Evolutionary conservation across 2,329 filamentous ascomycete genomes (phyloP).

Genomic region (Pseudogymnoascus sp.): DNA sequence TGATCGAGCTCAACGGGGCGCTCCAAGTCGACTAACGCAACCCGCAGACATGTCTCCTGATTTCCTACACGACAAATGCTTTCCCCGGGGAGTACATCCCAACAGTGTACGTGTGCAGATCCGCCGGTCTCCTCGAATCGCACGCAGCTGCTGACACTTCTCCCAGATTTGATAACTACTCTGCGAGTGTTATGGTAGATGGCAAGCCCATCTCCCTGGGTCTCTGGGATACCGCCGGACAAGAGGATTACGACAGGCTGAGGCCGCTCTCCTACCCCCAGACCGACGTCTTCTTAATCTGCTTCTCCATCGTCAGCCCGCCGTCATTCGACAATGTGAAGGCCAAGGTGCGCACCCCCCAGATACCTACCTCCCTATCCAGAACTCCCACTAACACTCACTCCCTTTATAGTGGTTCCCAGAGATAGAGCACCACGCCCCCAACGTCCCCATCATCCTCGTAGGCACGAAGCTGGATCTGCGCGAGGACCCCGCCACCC

Average conservation of each 20-base stretch:
- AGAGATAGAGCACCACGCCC: constrained; percentile 94
- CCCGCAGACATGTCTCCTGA: constrained; percentile 86
- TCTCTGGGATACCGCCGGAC: constrained; percentile 96
- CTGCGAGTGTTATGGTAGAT: constrained; percentile 97
- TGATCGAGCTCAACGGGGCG: neutral
- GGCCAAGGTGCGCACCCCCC: constrained; percentile 64
- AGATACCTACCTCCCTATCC: neutral
- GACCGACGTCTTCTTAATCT: constrained; percentile 97
- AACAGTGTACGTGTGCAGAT: constrained; percentile 62
- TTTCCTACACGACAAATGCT: constrained; percentile 98
- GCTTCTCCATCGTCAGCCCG: constrained; percentile 96
- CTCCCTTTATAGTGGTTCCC: constrained; percentile 87
- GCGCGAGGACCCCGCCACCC: constrained; percentile 75
- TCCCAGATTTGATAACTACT: constrained; percentile 92
- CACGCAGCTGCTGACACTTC: constrained; percentile 17
- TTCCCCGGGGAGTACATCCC: constrained; percentile 99
- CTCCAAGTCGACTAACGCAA: constrained; percentile 24
- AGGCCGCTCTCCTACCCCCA: constrained; percentile 95
- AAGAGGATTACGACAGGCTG: constrained; percentile 96
- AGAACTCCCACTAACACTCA: constrained; percentile 1
- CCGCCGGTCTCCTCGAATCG: constrained; percentile 14
- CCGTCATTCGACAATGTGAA: constrained; percentile 98
- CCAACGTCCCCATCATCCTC: constrained; percentile 89
- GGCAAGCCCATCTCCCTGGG: constrained; percentile 95
- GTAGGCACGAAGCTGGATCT: constrained; percentile 96